Percentiles rank a stretch among this genome's conserved stretches.
These are phyloP conservation scores for Rhizophora mangle DNA, from an alignment of 345 rosid genomes.

Conservation along the genomic window DNA sequence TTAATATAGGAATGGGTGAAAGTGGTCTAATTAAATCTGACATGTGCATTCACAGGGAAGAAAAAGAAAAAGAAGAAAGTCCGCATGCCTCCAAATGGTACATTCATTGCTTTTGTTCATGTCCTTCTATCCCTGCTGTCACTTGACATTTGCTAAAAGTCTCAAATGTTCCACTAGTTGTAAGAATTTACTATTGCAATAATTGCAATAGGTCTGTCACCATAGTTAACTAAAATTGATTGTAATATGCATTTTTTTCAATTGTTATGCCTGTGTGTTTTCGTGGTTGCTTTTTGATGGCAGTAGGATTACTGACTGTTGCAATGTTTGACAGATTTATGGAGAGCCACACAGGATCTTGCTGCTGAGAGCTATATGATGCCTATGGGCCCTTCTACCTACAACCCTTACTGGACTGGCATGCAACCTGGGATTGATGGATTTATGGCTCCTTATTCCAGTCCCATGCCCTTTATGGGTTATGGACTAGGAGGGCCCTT, in stretches of 20 bases:
- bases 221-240: not conserved
- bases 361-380: constrained; percentile 76
- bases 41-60: constrained; percentile 42
- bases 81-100: constrained; percentile 59
- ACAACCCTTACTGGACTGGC: constrained; percentile 70
- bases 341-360: constrained; percentile 66
- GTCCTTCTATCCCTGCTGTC: not conserved
- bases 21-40: not conserved
- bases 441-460: constrained; percentile 48
- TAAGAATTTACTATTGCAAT: not conserved
- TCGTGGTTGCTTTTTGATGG: constrained; percentile 1
- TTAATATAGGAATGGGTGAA: not conserved
- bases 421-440: constrained; percentile 77
- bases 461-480: constrained; percentile 60
- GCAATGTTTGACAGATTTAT: constrained; percentile 47
- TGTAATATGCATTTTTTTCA: not conserved
- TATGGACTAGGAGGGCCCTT: constrained; percentile 53
- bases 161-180: not conserved
- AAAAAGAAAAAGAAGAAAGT: constrained; percentile 82
- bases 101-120: not conserved
- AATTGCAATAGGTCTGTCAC: no score
- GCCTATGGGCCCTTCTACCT: constrained; percentile 66
- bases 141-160: constrained; percentile 3
- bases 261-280: not conserved
- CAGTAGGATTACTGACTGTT: constrained; percentile 3